Conservation (phyloP, 805 yeast species). For the Schwanniomyces vanrijiae region DNA sequence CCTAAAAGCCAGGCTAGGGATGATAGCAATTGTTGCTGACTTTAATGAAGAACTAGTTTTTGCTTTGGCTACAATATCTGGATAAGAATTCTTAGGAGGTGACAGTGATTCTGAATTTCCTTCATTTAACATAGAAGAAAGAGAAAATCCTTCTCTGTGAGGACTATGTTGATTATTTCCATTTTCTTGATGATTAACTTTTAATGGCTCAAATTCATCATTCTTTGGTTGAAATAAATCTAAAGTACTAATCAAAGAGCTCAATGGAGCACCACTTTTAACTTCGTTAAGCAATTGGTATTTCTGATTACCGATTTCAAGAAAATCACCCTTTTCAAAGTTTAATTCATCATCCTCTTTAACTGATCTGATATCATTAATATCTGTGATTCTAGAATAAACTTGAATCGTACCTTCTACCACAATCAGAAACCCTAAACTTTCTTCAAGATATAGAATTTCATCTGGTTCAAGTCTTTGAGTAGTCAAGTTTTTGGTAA, state of each 20-base stretch:
- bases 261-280: constrained; percentile 78
- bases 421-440: constrained; percentile 84
- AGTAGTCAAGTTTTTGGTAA: constrained; percentile 89
- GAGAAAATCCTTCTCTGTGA: background rate
- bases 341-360: constrained; percentile 25
- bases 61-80: constrained; percentile 70
- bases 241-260: constrained; percentile 78
- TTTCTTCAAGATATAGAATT: constrained; percentile 67
- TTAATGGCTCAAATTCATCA: constrained; percentile 9
- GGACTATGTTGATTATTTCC: background rate
- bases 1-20: constrained; percentile 81
- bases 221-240: constrained; percentile 54
- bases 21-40: constrained; percentile 84
- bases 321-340: constrained; percentile 38
- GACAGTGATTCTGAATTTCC: constrained; percentile 1
- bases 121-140: constrained; percentile 2
- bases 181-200: background rate
- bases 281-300: constrained; percentile 80
- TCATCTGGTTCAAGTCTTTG: constrained; percentile 79
- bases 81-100: constrained; percentile 10
- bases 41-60: constrained; percentile 19
- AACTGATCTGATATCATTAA: background rate
- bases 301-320: constrained; percentile 53
- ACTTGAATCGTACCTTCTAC: constrained; percentile 90
- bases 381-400: constrained; percentile 50